These are phyloP conservation scores for Luffa aegyptiaca DNA, from an alignment of 306 rosid species.

Conservation along the genomic window DNA sequence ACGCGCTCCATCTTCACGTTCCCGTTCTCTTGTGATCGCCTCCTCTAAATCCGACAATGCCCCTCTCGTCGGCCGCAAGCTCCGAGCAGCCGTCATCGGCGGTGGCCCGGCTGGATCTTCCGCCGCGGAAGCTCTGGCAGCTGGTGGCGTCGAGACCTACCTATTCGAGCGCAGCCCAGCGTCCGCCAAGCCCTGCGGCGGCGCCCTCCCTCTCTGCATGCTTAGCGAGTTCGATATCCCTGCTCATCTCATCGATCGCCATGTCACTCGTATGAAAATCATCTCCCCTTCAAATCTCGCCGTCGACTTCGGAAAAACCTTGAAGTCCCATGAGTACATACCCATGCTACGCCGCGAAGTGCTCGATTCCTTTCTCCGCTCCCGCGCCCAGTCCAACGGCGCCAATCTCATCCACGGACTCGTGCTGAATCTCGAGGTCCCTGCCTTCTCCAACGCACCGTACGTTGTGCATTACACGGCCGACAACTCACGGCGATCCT, in stretches of 20 bases:
- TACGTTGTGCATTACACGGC: conserved; percentile 48
- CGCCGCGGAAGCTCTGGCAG: conserved; percentile 72
- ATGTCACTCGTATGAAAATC: conserved; percentile 56
- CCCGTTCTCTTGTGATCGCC: conserved; percentile 9
- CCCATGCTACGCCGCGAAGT: conserved; percentile 93
- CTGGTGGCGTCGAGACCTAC: conserved; percentile 72
- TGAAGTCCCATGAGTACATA: conserved; percentile 60
- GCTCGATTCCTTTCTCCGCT: conserved; percentile 76
- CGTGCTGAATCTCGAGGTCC: conserved; percentile 50
- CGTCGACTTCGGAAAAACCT: conserved; percentile 77
- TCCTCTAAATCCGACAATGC: conserved; percentile 31
- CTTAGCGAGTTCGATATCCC: conserved; percentile 80
- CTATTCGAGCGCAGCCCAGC: conserved; percentile 65
- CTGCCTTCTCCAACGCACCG: conserved; percentile 28
- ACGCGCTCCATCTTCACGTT: neutral
- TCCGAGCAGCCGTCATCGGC: conserved; percentile 77
- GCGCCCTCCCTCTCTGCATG: conserved; percentile 95
- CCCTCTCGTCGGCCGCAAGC: conserved; percentile 56
- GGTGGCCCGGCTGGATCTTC: conserved; percentile 95
- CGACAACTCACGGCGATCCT: conserved; percentile 18
- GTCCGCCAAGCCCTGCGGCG: conserved; percentile 85
- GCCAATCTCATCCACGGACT: conserved; percentile 52
- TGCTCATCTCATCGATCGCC: conserved; percentile 65
- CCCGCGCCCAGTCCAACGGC: conserved; percentile 58
- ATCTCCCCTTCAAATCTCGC: conserved; percentile 86